phyloP scores from a whole-genome alignment of 1,139 yeast genomes.

The Pichia terricola region DNA sequence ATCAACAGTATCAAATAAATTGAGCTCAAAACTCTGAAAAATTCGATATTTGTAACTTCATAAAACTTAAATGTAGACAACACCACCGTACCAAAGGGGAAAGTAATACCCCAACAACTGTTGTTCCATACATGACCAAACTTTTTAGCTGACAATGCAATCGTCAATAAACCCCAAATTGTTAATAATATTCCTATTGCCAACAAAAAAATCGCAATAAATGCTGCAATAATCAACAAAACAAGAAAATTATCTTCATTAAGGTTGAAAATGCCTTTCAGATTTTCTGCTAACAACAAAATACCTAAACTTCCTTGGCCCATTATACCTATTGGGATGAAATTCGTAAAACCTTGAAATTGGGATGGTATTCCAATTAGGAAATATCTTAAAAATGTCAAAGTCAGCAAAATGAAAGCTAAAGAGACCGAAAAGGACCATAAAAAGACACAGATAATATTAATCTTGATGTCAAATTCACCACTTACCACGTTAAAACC shows the following conservation, averaged over 20 bases:
- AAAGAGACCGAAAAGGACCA: slow-evolving; percentile 62
- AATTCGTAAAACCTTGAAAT: slow-evolving; percentile 38
- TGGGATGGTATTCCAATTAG: slow-evolving; percentile 50
- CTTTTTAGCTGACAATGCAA: slow-evolving; percentile 10
- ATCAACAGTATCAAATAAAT: slow-evolving; percentile 45
- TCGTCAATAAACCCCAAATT: slow-evolving; percentile 39
- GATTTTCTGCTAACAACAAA: slow-evolving; percentile 2
- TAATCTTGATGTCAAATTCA: slow-evolving; percentile 28
- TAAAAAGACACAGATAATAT: slow-evolving; percentile 43
- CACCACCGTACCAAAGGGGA: slow-evolving; percentile 83
- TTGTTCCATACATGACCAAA: no score
- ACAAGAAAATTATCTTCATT: no score
- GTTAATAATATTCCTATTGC: slow-evolving; percentile 45
- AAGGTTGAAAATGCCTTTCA: no score
- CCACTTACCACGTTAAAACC: slow-evolving; percentile 40
- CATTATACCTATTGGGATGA: slow-evolving; percentile 57
- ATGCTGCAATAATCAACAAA: no score
- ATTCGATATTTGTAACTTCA: slow-evolving; percentile 31
- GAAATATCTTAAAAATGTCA: slow-evolving; percentile 52
- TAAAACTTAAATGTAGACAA: slow-evolving; percentile 48
- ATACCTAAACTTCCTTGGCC: slow-evolving; percentile 79
- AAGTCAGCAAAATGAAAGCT: slow-evolving; percentile 46
- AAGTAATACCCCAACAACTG: slow-evolving; percentile 67
- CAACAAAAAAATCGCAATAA: no score
- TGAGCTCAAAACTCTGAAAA: slow-evolving; percentile 53